Conservation (phyloP, 441 rosid genomes). For the Pelargonium cotyledonis region DNA sequence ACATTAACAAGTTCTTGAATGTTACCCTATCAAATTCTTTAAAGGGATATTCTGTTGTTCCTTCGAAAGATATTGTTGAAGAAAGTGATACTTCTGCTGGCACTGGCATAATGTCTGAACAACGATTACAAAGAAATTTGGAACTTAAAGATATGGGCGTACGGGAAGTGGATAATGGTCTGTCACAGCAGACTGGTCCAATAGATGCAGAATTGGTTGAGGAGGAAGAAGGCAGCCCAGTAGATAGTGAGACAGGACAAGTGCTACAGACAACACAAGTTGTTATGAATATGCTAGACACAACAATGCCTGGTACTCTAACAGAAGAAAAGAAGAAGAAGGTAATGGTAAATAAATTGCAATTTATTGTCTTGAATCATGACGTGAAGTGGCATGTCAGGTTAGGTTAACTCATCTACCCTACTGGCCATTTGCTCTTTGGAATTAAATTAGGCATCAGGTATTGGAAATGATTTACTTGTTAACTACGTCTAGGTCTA, state of each 20-base stretch:
- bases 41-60: conserved; percentile 40
- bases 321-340: conserved; percentile 64
- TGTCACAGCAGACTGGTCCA: conserved; percentile 30
- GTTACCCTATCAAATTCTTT: conserved; percentile 30
- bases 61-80: conserved; percentile 28
- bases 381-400: background rate
- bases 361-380: background rate
- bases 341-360: conserved; percentile 35
- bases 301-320: conserved; percentile 67
- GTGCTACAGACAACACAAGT: conserved; percentile 67
- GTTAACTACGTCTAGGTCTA: background rate
- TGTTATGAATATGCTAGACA: conserved; percentile 83
- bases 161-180: conserved; percentile 27
- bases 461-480: background rate
- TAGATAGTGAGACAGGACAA: conserved; percentile 54
- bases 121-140: conserved; percentile 28
- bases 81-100: conserved; percentile 27
- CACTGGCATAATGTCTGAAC: conserved; percentile 25
- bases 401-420: too few relatives aligned
- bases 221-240: conserved; percentile 35
- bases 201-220: conserved; percentile 36
- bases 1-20: conserved; percentile 40
- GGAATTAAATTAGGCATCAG: background rate
- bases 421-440: background rate
- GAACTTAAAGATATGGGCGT: conserved; percentile 25